Percentiles rank a stretch among this genome's conserved stretches.
phyloP scores from a whole-genome alignment of 1,139 yeast genomes.

The Zygotorulaspora mrakii region DNA sequence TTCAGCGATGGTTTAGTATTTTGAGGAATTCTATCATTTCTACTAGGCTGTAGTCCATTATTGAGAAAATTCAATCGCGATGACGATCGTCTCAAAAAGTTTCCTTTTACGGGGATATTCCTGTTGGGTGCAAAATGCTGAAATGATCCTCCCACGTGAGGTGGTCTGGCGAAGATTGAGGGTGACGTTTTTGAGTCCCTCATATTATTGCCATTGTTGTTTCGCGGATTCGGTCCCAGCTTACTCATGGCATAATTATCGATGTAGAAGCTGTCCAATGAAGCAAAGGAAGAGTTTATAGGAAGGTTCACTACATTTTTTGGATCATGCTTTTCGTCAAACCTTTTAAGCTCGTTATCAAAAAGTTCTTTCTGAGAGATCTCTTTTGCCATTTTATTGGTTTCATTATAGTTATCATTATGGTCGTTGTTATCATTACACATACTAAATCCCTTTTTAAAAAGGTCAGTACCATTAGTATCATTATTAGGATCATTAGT shows the following conservation, averaged over 20 bases:
- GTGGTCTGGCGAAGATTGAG: constrained; percentile 21
- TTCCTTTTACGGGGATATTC: constrained; percentile 4
- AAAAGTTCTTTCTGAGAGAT: constrained; percentile 18
- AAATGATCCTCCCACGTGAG: constrained; percentile 12
- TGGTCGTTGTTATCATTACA: constrained; percentile 49
- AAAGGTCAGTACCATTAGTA: constrained; percentile 3
- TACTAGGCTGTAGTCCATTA: constrained; percentile 10
- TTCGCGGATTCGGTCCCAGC: constrained; percentile 15
- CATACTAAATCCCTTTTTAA: constrained; percentile 7
- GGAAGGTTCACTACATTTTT: constrained; percentile 49
- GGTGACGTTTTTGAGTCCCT: constrained; percentile 11
- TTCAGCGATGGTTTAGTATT: constrained; percentile 3
- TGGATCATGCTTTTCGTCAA: constrained; percentile 25
- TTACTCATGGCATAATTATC: constrained; percentile 42
- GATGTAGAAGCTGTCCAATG: constrained; percentile 68
- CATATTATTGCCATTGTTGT: constrained; percentile 3
- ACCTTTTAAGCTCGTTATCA: constrained; percentile 33
- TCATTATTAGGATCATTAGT: constrained; percentile 13
- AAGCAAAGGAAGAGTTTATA: constrained; percentile 70
- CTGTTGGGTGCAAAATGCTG: constrained; percentile 5
- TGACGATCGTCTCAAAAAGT: constrained; percentile 9
- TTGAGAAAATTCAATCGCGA: constrained; percentile 9
- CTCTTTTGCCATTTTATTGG: constrained; percentile 7
- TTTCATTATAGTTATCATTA: constrained; percentile 42
- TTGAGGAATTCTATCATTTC: constrained; percentile 12